phyloP scores from a whole-genome alignment of 139 green algal species.

The Chlorella sp. region DNA sequence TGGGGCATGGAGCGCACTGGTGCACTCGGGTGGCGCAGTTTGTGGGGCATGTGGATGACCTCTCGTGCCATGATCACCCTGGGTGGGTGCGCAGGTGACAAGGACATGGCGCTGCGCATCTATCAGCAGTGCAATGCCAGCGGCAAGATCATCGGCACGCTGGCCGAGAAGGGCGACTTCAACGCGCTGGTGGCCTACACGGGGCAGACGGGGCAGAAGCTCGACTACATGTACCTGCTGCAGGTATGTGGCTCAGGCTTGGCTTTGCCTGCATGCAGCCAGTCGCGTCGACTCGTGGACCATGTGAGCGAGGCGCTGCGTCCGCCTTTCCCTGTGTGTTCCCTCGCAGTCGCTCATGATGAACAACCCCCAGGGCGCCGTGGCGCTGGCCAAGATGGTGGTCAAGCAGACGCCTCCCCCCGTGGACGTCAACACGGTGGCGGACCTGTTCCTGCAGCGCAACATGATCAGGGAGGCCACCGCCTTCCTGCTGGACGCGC shows the following conservation, averaged over 20 bases:
- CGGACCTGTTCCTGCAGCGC: conserved; percentile 90
- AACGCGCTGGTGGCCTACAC: conserved; percentile 62
- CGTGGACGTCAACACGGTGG: conserved; percentile 78
- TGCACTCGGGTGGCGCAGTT: background rate
- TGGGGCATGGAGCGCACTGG: background rate
- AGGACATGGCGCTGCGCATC: conserved; percentile 87
- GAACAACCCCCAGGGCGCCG: conserved; percentile 86
- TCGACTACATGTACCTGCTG: conserved; percentile 96
- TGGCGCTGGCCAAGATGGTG: conserved; percentile 92
- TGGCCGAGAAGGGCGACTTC: conserved; percentile 95
- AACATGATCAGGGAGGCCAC: conserved; percentile 85
- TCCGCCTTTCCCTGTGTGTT: too few species aligned
- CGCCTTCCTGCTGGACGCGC: conserved; percentile 94
- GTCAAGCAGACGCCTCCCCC: conserved; percentile 62
- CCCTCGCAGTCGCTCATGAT: conserved; percentile 92
- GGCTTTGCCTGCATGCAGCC: conserved; percentile 25
- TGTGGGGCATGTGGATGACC: background rate
- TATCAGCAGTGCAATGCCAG: conserved; percentile 69
- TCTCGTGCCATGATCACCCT: background rate
- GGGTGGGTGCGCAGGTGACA: conserved; percentile 48
- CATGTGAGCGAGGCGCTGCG: too few species aligned
- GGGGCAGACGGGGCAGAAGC: conserved; percentile 62
- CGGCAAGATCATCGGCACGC: conserved; percentile 56
- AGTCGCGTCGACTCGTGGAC: background rate
- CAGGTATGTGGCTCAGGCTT: too few species aligned